A percentile compares a stretch with the other conserved stretches of the same genome.
Evolutionary conservation across 2,329 filamentous ascomycete genomes (phyloP).

Genomic region (Pleurostoma richardsiae): DNA sequence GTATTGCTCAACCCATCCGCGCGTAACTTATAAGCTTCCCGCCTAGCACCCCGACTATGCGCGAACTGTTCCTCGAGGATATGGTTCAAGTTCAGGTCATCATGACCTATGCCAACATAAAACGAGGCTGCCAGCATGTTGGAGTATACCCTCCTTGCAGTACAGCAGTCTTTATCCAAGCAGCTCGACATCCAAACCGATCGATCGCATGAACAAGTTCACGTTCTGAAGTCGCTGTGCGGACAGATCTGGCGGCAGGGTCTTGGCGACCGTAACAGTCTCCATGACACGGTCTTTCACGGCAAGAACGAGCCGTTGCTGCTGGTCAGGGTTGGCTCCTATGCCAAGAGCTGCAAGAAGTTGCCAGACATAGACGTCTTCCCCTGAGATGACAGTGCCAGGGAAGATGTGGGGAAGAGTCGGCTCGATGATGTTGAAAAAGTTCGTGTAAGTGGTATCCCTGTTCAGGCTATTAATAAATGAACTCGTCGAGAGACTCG

Average conservation of each 20-base stretch:
- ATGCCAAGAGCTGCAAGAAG: slow-evolving; percentile 94
- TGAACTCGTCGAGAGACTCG: background rate
- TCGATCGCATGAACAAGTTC: slow-evolving; percentile 97
- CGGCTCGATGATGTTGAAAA: slow-evolving; percentile 85
- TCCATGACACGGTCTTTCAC: slow-evolving; percentile 99
- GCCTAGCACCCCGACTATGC: too few relatives aligned
- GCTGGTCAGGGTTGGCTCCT: slow-evolving; percentile 87
- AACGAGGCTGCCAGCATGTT: too few relatives aligned
- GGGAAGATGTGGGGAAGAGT: slow-evolving; percentile 84
- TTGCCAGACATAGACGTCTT: slow-evolving; percentile 97
- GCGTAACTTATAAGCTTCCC: too few relatives aligned
- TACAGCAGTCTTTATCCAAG: slow-evolving; percentile 28
- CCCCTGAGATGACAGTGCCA: slow-evolving; percentile 79
- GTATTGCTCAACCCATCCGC: too few relatives aligned
- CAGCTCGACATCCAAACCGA: slow-evolving; percentile 92
- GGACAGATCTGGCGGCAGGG: slow-evolving; percentile 80
- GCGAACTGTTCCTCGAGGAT: too few relatives aligned
- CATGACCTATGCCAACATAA: too few relatives aligned
- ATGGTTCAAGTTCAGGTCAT: too few relatives aligned
- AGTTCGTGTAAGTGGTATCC: slow-evolving; percentile 73
- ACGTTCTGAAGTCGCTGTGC: slow-evolving; percentile 82
- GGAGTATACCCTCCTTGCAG: too few relatives aligned
- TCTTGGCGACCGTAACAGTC: slow-evolving; percentile 84
- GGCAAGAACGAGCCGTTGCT: slow-evolving; percentile 87
- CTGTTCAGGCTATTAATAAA: slow-evolving; percentile 34